Evolutionary conservation across 164 flowering plant species (phyloP), one percentile per base, ranked within the genome.

Genomic region (Pachysandra terminalis): DNA sequence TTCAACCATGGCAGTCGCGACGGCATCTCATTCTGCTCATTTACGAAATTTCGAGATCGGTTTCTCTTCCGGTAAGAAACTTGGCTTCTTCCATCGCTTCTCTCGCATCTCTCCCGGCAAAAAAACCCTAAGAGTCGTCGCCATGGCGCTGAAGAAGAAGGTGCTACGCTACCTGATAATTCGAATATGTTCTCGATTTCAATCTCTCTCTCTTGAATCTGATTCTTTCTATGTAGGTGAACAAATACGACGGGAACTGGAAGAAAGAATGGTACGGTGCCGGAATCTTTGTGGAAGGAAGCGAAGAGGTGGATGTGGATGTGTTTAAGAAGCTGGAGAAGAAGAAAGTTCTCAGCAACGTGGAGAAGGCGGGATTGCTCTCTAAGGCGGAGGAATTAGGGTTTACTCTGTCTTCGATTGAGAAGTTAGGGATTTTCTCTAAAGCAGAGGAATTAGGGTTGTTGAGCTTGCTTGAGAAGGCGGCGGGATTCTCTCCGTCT

Each of bases 241-340:
- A 95, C 81, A 89, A 80, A 58, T 90, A 82, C 68, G 93, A 95
- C 56, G 52, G 64, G 4, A 63, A 45, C 25, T 91, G 98, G 97
- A 65, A 86, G 78, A 95, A 95, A 54, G 63, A 88, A 68, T 95
- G 99, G 97, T 95, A 63, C 62, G 99, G 97, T 0, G 97, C 97
- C 0, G 97, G 99, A 8, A 52, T 95, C 37, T 92, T 95, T 75
- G 67, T 45, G 56, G 97, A 95, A 75, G 86, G 87, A 19, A 79
- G 89, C 70, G 97, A 95, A 71, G 84, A 82, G 10, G 74, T 87
- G 14, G 80, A 90, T 19, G 82, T 92, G 9, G 99, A 95, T 72
- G 96, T 95, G 15, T 87, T 87, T 81, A 90, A 91, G 84, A 85
- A 86, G 63, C 79, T 91, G 56, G 97, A 91, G 79, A 80, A 85